Base-by-base conservation (phyloP, 192 early-diverging fungal genomes). In the Spizellomyces sp. region DNA sequence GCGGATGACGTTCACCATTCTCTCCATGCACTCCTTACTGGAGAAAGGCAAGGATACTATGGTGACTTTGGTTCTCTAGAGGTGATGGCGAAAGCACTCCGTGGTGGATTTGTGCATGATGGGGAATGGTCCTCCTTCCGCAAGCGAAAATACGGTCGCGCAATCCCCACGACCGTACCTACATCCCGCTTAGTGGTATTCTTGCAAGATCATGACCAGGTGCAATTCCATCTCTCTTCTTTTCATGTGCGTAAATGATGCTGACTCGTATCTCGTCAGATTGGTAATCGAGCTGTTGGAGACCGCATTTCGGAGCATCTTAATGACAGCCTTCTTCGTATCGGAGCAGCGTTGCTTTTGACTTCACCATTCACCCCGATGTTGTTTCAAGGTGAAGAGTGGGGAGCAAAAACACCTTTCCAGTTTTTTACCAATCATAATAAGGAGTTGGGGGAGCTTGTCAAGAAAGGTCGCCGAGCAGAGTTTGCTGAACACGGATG, bases 321-420 rank as follows among this genome's bases (percentile, higher is more conserved):
- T 8, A 50, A 6, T 14, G 56, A 58, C 27, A n/a, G 8, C 48
- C 45, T 75, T 12, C 58, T 68, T 14, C 57, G 52, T 1, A 69
- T 75, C 52, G 73, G 73, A 36, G 65, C 73, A 17, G 66, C 73
- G 1, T 62, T 75, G 22, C 73, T 75, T 48, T 66, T 75, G 52
- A 69, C 66, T 0, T 69, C 58, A 14, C 73, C 73, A 4, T 75
- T 68, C 66, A 75, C 73, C 5, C 73, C 73, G 0, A 75, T 75
- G 73, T 59, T 75, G 9, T 75, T 75, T 66, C 73, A 75, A 62
- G 73, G 73, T 66, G 73, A 75, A 63, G 73, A 75, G 46, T 75
- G 65, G 66, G 73, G 66, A 27, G 65, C 73, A 57, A 75, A 59
- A 27, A 68, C 73, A 15, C 73, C 73, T 9, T 75, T 75, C 73